These are phyloP conservation scores for Durio zibethinus DNA, from an alignment of 345 rosid genomes.

Conservation along the genomic window DNA sequence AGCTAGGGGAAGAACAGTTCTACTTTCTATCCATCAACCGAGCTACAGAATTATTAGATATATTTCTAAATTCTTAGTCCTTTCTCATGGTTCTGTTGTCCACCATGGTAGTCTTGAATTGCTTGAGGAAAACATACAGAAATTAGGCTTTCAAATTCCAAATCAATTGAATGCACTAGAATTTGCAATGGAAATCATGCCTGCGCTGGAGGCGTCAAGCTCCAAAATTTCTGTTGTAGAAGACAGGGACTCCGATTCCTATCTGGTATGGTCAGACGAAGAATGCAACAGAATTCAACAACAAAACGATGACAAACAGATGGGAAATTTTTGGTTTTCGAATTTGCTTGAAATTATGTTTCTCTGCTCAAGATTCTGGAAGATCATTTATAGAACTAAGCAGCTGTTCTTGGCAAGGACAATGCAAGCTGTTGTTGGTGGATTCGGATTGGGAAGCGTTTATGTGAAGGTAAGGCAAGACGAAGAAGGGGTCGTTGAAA, in stretches of 20 bases:
- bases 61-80: constrained; percentile 61
- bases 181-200: constrained; percentile 80
- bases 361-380: constrained; percentile 81
- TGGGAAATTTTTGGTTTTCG: constrained; percentile 13
- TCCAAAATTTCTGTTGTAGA: constrained; percentile 8
- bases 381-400: constrained; percentile 75
- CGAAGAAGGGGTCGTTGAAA: constrained; percentile 61
- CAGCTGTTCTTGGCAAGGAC: constrained; percentile 77
- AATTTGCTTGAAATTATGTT: constrained; percentile 48
- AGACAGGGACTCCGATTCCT: constrained; percentile 8
- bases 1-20: constrained; percentile 51
- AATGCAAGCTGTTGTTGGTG: constrained; percentile 83
- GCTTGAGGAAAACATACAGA: constrained; percentile 57
- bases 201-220: constrained; percentile 36
- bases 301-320: constrained; percentile 11
- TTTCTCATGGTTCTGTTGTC: constrained; percentile 50
- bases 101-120: constrained; percentile 54
- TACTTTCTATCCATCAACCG: constrained; percentile 68
- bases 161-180: constrained; percentile 66
- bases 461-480: constrained; percentile 53
- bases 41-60: constrained; percentile 69
- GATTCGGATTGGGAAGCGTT: constrained; percentile 75
- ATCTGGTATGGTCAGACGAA: constrained; percentile 33
- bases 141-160: constrained; percentile 65
- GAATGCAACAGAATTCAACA: constrained; percentile 17